phyloP scores from a whole-genome alignment of 345 rosid genomes.

The Populus davidiana region DNA sequence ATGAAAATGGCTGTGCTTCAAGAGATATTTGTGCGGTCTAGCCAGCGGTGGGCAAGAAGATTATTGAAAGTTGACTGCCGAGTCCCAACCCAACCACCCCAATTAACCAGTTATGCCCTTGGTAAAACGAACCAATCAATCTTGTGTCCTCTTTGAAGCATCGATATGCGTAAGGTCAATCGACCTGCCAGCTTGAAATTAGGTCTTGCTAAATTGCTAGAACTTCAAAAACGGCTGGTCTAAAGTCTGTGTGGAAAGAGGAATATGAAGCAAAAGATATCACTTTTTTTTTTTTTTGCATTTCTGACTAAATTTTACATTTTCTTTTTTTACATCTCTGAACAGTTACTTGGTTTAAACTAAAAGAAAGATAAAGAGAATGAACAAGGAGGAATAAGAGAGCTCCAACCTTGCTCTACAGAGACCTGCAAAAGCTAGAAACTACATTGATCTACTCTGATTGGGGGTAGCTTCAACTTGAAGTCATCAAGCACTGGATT shows the following conservation, averaged over 20 bases:
- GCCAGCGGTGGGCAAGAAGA: too few relatives aligned
- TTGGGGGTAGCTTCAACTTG: slow-evolving; percentile 23
- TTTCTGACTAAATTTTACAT: slow-evolving; percentile 30
- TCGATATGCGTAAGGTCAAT: not conserved
- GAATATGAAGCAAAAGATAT: not conserved
- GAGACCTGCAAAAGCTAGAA: slow-evolving; percentile 28
- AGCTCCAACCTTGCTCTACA: slow-evolving; percentile 44
- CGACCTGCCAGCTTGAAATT: not conserved
- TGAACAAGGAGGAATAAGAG: slow-evolving; percentile 39
- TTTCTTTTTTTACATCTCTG: slow-evolving; percentile 23
- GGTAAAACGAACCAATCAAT: not conserved
- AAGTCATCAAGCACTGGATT: slow-evolving; percentile 38
- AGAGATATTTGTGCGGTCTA: too few relatives aligned
- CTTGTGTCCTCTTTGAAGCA: not conserved
- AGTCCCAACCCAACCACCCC: not conserved
- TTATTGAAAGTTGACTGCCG: too few relatives aligned
- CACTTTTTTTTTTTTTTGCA: not conserved
- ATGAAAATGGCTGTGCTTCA: too few relatives aligned
- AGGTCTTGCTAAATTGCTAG: not conserved
- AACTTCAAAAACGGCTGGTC: not conserved
- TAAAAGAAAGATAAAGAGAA: slow-evolving; percentile 29
- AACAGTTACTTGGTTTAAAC: slow-evolving; percentile 21
- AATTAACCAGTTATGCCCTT: not conserved
- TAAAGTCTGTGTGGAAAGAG: not conserved
- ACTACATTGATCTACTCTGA: slow-evolving; percentile 32